Percentiles rank a stretch among this genome's conserved stretches.
Conservation (phyloP, 495 filamentous ascomycete species). For the Tuber borchii region DNA sequence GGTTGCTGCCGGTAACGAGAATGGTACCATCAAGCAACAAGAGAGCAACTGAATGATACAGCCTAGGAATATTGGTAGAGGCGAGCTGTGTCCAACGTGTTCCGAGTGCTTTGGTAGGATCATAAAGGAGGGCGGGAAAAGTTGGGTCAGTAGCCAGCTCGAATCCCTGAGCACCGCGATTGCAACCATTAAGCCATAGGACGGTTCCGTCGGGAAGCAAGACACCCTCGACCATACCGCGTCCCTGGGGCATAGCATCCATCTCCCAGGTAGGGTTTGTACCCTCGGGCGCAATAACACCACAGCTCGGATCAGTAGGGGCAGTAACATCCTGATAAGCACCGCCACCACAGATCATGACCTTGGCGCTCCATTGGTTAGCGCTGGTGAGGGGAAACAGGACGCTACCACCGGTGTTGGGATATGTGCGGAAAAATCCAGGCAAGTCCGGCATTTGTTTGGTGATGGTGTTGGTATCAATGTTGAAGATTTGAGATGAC, state of each 20-base stretch:
- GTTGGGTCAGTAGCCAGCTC: conserved; percentile 51
- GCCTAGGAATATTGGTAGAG: conserved; percentile 49
- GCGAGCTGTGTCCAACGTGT: conserved; percentile 51
- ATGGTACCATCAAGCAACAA: conserved; percentile 56
- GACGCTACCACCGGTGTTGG: conserved; percentile 58
- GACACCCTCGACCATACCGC: conserved; percentile 56
- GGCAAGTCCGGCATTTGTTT: conserved; percentile 53
- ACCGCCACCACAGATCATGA: conserved; percentile 59
- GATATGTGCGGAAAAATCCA: conserved; percentile 57
- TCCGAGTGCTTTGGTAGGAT: conserved; percentile 49
- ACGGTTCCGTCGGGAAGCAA: conserved; percentile 58
- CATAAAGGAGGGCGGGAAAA: conserved; percentile 54
- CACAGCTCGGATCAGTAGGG: conserved; percentile 56
- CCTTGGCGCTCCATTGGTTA: conserved; percentile 51
- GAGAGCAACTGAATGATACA: conserved; percentile 56
- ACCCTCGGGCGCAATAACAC: conserved; percentile 52
- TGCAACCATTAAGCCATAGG: conserved; percentile 55
- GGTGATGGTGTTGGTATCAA: conserved; percentile 44
- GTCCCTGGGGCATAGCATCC: conserved; percentile 58
- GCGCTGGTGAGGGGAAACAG: conserved; percentile 52
- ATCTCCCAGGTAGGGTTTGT: conserved; percentile 54
- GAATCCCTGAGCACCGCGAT: conserved; percentile 56
- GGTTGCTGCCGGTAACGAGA: conserved; percentile 56
- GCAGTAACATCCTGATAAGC: conserved; percentile 58
- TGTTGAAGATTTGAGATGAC: conserved; percentile 53